Base-by-base conservation (phyloP, 495 filamentous ascomycete species). In the Elasticomyces elasticus region DNA sequence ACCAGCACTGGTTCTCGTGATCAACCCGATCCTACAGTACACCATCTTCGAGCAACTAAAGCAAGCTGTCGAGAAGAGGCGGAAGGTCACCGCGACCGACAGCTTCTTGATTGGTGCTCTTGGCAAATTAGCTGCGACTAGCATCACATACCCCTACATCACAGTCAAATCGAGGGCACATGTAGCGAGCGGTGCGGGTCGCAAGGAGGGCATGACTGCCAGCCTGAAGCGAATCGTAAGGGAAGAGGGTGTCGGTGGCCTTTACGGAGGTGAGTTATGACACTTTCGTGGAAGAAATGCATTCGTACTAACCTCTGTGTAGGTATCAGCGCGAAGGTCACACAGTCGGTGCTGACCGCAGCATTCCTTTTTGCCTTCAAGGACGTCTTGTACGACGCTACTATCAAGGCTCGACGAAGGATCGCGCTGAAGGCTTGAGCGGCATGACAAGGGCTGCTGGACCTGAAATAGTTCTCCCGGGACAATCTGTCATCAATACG, bases 1-100 rank as follows among this genome's bases (percentile, higher is more conserved):
- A 37, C 92, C 92, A 13, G 92, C 94, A 1, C 75, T 99, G 44
- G 79, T 99, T 51, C 70, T 99, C 49, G 92, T 99, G 50, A 86
- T 95, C 67, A 99, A 99, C 70, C 92, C 92, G 1, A 99, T 99
- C 56, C 71, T 99, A 56, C 94, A 97, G 71, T 99, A 99, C 64
- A 99, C 94, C 15, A 85, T 99, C 43, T 99, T 96, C 59, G 92
- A 99, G 76, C 90, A 96, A 72, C 71, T 99, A 72, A 96, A 95
- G 76, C 84, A 87, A 58, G 51, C 76, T 12, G 65, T 88, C 28
- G 83, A 85, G 67, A 81, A 78, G 57, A 75, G 80, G 63, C 70
- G 79, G 20, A 76, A 77, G 30, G 79, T 95, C 57, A 94, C 84
- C 0, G 87, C 92, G 0, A 84, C 80, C 45, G 79, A 94, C 63